Percentiles rank a stretch among this genome's conserved stretches.
Conservation (phyloP, 1,284 basidiomycete species). For the Fomitopsis schrenkii region DNA sequence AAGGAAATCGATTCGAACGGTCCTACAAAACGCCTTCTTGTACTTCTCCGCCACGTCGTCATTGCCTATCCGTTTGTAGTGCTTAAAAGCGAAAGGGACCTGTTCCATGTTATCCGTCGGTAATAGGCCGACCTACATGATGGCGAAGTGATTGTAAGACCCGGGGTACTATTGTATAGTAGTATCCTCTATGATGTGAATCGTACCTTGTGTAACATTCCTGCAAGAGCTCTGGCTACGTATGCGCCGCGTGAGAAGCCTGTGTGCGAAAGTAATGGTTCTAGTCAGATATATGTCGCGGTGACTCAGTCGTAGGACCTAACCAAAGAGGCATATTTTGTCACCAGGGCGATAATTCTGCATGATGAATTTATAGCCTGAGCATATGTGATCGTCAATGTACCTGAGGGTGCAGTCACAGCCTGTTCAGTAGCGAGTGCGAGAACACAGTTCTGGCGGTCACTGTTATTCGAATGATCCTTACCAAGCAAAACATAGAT, state of each 20-base stretch:
- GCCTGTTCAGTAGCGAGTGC: too few species aligned
- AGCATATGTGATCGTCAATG: slow-evolving; percentile 49
- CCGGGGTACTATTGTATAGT: too few species aligned
- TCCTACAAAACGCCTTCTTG: too few species aligned
- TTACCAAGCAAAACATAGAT: slow-evolving; percentile 44
- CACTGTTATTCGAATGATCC: slow-evolving; percentile 7
- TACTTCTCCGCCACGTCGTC: slow-evolving; percentile 30
- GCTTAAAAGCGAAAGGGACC: slow-evolving; percentile 52
- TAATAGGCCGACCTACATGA: slow-evolving; percentile 42
- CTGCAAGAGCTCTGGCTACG: slow-evolving; percentile 45
- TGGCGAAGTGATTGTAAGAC: too few species aligned
- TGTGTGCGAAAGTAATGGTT: neutral
- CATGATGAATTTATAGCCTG: slow-evolving; percentile 62
- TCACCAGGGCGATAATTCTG: slow-evolving; percentile 50
- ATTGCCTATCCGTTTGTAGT: slow-evolving; percentile 43
- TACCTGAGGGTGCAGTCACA: slow-evolving; percentile 24
- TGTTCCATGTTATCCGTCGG: slow-evolving; percentile 49
- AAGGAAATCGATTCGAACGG: too few species aligned
- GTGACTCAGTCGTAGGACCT: too few species aligned
- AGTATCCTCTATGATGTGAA: too few species aligned
- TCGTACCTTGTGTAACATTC: slow-evolving; percentile 33
- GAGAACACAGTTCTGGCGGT: too few species aligned
- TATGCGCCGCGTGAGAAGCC: slow-evolving; percentile 42
- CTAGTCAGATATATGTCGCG: neutral
- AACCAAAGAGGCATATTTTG: slow-evolving; percentile 49